Base-by-base conservation (phyloP, 306 rosid species). In the Hippophae rhamnoides region DNA sequence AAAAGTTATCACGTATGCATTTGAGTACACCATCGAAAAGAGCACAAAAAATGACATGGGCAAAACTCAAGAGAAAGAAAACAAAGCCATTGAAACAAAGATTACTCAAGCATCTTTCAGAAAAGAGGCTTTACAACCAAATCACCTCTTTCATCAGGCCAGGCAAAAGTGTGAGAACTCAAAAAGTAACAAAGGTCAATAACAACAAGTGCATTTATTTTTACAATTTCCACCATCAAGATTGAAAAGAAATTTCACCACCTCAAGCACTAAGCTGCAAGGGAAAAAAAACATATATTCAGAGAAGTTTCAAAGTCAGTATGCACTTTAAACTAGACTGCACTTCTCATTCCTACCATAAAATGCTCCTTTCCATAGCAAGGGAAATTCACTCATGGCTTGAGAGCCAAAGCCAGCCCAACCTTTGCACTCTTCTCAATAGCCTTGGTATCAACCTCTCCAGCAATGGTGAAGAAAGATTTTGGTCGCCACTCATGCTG, bases 401-500 rank as follows among this genome's bases (percentile, higher is more conserved):
- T 84, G 72, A 89, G 89, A 57, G 80, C 97, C 77, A 89, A 69
- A 60, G 82, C 84, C 58, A 89, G 74, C 44, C 97, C 97, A 47
- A 89, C 61, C 84, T 84, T 89, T 8, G 95, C 95, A 3, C 86
- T 89, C 81, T 89, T 84, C 71, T 89, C 97, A 56, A 89, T 74
- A 54, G 95, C 85, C 79, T 76, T 80, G 9, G 95, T 79, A 76
- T 89, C 97, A 25, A 89, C 93, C 81, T 89, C 97, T 14, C 93
- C 97, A n/a, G 95, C 82, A 69, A 89, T 38, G 60, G 97, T 86
- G 83, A 89, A 75, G 61, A 80, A 74, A 11, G 97, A 89, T 13
- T 73, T 89, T 53, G 97, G 89, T 18, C 97, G 97, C 97, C 97
- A 89, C 77, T 89, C 89, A 0, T 89, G 95, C 88, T 86, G 97